These are phyloP conservation scores for Ceratobasidium papillatum DNA, from an alignment of 1,284 basidiomycete species.

Conservation along the genomic window DNA sequence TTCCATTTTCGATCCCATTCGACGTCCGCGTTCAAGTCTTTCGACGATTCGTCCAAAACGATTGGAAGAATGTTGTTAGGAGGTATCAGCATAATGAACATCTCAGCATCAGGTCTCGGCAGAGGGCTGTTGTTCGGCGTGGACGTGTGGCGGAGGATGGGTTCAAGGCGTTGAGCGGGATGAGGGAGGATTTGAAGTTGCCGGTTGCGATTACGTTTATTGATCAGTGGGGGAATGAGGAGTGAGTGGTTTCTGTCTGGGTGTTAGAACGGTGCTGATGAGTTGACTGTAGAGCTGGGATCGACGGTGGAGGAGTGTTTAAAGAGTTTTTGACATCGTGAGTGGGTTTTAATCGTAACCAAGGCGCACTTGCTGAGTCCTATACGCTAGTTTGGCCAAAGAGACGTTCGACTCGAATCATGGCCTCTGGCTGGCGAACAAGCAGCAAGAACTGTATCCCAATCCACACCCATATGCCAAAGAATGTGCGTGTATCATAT, in stretches of 20 bases:
- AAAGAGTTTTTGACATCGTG: conserved; percentile 92
- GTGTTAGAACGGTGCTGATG: conserved; percentile 48
- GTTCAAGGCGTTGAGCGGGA: conserved; percentile 73
- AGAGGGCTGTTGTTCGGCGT: conserved; percentile 72
- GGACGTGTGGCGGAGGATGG: conserved; percentile 86
- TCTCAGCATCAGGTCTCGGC: conserved; percentile 50
- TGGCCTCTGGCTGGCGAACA: conserved; percentile 91
- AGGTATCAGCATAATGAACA: neutral
- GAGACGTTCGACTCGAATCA: conserved; percentile 96
- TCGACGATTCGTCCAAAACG: conserved; percentile 78
- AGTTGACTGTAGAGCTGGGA: conserved; percentile 69
- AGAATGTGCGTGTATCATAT: conserved; percentile 64
- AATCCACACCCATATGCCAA: conserved; percentile 90
- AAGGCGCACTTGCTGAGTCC: neutral
- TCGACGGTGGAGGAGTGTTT: conserved; percentile 96
- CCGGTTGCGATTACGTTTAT: conserved; percentile 89
- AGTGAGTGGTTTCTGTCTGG: conserved; percentile 60
- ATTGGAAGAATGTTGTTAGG: conserved; percentile 50
- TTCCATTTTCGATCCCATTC: conserved; percentile 97
- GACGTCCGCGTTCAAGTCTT: conserved; percentile 90
- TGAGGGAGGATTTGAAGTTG: conserved; percentile 79
- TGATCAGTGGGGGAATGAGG: conserved; percentile 86
- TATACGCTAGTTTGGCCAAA: conserved; percentile 70
- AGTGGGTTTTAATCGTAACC: conserved; percentile 44
- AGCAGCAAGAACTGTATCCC: conserved; percentile 93